phyloP scores from a whole-genome alignment of 2,329 filamentous ascomycete species.

The Talaromyces sp. region DNA sequence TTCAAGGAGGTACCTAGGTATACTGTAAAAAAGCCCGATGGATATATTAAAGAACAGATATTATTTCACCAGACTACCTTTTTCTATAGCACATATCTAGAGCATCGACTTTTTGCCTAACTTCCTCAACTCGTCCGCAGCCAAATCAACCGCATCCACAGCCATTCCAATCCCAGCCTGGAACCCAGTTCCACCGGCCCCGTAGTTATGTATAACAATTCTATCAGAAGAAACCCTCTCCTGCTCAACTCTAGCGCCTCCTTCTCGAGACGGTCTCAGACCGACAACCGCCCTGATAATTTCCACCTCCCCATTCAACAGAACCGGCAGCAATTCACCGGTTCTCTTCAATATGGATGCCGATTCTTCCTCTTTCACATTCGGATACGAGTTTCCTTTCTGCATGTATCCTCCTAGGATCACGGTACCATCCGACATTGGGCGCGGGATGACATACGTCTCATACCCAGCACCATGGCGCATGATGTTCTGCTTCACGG shows the following conservation, averaged over 20 bases:
- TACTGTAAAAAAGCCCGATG: not conserved
- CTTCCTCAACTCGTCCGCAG: not conserved
- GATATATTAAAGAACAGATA: not conserved
- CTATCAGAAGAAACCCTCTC: conserved; percentile 40
- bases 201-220: conserved; percentile 56
- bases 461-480: conserved; percentile 63
- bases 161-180: conserved; percentile 41
- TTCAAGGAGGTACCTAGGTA: not conserved
- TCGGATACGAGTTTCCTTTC: conserved; percentile 55
- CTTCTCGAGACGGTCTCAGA: conserved; percentile 45
- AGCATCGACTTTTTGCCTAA: conserved; percentile 7
- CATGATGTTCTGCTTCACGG: conserved; percentile 54
- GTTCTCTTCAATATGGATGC: conserved; percentile 34
- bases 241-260: conserved; percentile 54
- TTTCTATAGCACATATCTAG: not conserved
- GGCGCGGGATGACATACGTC: conserved; percentile 63
- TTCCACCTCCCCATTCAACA: conserved; percentile 28
- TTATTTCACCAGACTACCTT: not conserved
- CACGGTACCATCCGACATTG: conserved; percentile 58
- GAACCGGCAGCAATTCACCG: conserved; percentile 43
- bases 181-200: conserved; percentile 60
- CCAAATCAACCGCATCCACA: conserved; percentile 13
- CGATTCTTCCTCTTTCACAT: conserved; percentile 56
- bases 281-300: conserved; percentile 50
- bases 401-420: conserved; percentile 60